These are phyloP conservation scores for Azolla pinnata DNA, from an alignment of 75 land plant species.

Conservation along the genomic window DNA sequence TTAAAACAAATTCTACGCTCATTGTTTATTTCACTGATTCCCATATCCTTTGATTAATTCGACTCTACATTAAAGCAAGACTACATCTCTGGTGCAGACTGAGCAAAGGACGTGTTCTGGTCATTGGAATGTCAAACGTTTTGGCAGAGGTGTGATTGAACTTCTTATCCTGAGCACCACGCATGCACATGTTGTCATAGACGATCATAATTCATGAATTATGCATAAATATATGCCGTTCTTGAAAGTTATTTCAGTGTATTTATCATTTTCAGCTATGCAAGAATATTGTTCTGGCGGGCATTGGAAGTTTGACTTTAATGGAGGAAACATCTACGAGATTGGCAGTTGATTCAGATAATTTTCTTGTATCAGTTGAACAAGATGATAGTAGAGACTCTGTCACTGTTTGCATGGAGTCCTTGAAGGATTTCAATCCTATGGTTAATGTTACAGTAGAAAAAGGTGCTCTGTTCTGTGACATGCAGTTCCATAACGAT, in stretches of 20 bases:
- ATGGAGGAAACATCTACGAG: slow-evolving; percentile 54
- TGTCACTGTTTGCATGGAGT: slow-evolving; percentile 61
- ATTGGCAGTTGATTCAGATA: slow-evolving; percentile 40
- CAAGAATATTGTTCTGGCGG: slow-evolving; percentile 94
- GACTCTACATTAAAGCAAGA: too few relatives aligned
- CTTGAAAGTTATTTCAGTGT: neutral
- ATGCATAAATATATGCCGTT: neutral
- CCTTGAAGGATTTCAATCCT: slow-evolving; percentile 86
- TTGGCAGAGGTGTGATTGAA: slow-evolving; percentile 77
- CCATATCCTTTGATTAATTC: too few relatives aligned
- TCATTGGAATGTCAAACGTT: slow-evolving; percentile 71
- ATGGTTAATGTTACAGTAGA: slow-evolving; percentile 80
- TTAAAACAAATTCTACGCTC: too few relatives aligned
- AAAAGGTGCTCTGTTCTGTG: too few relatives aligned
- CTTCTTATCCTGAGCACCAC: too few relatives aligned
- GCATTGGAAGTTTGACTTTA: slow-evolving; percentile 82
- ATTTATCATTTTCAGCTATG: slow-evolving; percentile 54
- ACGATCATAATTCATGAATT: neutral
- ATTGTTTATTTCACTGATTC: too few relatives aligned
- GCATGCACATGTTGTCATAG: too few relatives aligned
- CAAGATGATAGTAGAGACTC: slow-evolving; percentile 36
- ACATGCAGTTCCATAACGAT: too few relatives aligned
- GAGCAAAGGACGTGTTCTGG: slow-evolving; percentile 81
- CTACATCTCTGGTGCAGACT: too few relatives aligned
- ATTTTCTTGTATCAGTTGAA: slow-evolving; percentile 61